Base-by-base conservation (phyloP, 2,329 filamentous ascomycete genomes). In the Sarocladium oryzae region DNA sequence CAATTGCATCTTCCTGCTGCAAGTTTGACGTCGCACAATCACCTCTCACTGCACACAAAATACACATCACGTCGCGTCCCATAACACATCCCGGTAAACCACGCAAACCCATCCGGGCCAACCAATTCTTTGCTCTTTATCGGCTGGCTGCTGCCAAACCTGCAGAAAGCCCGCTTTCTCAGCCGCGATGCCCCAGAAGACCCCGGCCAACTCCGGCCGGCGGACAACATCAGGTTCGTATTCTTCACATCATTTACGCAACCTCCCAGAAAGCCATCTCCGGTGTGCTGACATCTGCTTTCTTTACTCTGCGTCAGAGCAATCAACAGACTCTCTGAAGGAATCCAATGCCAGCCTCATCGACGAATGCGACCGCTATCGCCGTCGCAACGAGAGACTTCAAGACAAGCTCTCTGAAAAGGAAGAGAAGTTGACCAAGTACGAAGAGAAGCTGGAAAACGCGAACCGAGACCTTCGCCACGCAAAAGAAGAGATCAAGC, bases 161-260 rank as follows among this genome's bases (percentile, higher is more conserved):
- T 48, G 43, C 43, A 48, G n/a, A n/a, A 15, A 48, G 26, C 43
- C 10, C 40, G 8, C 21, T 13, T 7, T 20, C 37, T 6, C 28
- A 23, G 40, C 43, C 43, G 33, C 24, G 28, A 48, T 48, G 43
- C 28, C 43, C n/a, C 43, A 32, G 15, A 48, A 33, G 18, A 48
- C 43, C 26, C 28, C 43, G 16, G 43, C 43, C 43, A 48, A 48
- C 28, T 48, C 43, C 9, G 33, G 43, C 28, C 24, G 43, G 43
- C 24, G 43, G 33, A n/a, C 43, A 33, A 18, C 43, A 4, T n/a
- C 43, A 48, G 43, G 43, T 48, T 32, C 28, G 43, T 48, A 16
- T 33, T 48, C 43, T n/a, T 15, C 21, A 26, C 7, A 43, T 43
- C 40, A 48, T 20, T 33, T 23, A n/a, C n/a, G n/a, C n/a, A n/a